phyloP scores from a whole-genome alignment of 768 basidiomycete genomes.

The Boletellus ananiceps region DNA sequence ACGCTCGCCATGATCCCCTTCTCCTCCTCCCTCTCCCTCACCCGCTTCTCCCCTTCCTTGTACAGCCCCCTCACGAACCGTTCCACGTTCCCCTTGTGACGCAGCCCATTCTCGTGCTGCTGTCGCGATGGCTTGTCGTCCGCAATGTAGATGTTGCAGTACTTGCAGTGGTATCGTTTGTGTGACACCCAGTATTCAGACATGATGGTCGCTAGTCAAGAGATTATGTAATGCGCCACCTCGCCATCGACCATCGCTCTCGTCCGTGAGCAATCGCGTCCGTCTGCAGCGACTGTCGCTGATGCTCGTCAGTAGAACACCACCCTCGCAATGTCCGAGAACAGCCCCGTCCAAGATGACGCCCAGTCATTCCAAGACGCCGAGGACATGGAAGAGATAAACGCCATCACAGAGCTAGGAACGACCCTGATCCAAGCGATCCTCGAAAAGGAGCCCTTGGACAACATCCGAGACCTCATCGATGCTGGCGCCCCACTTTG shows the following conservation, averaged over 20 bases:
- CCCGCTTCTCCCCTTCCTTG: constrained; percentile 86
- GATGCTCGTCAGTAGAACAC: not conserved
- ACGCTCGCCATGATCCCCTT: constrained; percentile 81
- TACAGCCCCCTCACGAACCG: constrained; percentile 89
- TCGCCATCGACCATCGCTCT: not conserved
- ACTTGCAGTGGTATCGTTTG: constrained; percentile 93
- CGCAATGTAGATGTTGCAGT: constrained; percentile 94
- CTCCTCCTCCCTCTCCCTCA: constrained; percentile 82
- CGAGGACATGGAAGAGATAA: constrained; percentile 35
- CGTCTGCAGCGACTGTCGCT: not conserved
- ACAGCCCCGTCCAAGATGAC: constrained; percentile 3
- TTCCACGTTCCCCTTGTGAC: constrained; percentile 93
- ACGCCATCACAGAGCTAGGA: constrained; percentile 51
- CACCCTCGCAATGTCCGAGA: constrained; percentile 12
- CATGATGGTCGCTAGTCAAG: constrained; percentile 42
- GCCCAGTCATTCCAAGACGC: constrained; percentile 19
- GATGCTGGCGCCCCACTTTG: constrained; percentile 76
- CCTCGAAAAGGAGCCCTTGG: constrained; percentile 42
- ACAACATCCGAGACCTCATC: constrained; percentile 46
- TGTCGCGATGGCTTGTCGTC: constrained; percentile 91
- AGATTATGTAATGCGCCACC: constrained; percentile 17
- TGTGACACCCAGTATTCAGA: constrained; percentile 91
- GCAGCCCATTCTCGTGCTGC: constrained; percentile 89
- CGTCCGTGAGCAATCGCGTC: not conserved
- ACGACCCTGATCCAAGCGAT: constrained; percentile 57